These are phyloP conservation scores for Suhomyces panamericanus DNA, from an alignment of 1,139 yeast species.

Conservation along the genomic window DNA sequence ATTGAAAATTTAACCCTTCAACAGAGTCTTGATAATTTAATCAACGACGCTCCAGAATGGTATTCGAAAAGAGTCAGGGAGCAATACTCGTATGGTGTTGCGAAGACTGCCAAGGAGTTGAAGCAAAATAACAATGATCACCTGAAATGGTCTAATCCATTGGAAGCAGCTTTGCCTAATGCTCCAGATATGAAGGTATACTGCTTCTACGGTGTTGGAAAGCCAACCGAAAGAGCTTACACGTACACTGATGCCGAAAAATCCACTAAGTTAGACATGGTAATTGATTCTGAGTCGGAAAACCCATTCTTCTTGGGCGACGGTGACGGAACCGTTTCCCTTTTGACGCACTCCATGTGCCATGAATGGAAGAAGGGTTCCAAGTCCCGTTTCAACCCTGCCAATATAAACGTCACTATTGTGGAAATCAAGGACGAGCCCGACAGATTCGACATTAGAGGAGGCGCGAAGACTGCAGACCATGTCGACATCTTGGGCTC, in stretches of 20 bases:
- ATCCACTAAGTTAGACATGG: slow-evolving; percentile 55
- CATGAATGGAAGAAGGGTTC: slow-evolving; percentile 82
- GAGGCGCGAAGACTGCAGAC: slow-evolving; percentile 97
- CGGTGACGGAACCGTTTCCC: slow-evolving; percentile 94
- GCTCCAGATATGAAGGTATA: slow-evolving; percentile 91
- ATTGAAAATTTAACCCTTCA: slow-evolving; percentile 51
- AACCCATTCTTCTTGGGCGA: slow-evolving; percentile 78
- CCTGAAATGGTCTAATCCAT: slow-evolving; percentile 87
- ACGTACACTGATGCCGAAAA: slow-evolving; percentile 69
- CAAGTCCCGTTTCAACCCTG: slow-evolving; percentile 77
- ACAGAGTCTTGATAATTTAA: slow-evolving; percentile 64
- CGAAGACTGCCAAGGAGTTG: slow-evolving; percentile 60
- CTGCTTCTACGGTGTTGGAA: slow-evolving; percentile 94
- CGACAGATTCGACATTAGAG: slow-evolving; percentile 87
- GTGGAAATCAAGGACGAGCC: slow-evolving; percentile 95
- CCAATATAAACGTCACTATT: slow-evolving; percentile 63
- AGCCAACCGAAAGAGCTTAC: slow-evolving; percentile 92
- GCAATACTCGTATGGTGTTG: slow-evolving; percentile 79
- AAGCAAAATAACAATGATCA: slow-evolving; percentile 63
- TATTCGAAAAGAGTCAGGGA: slow-evolving; percentile 60
- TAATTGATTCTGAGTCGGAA: slow-evolving; percentile 60
- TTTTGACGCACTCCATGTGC: slow-evolving; percentile 73
- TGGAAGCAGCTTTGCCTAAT: slow-evolving; percentile 85
- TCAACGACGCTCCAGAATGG: slow-evolving; percentile 74
- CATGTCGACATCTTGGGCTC: slow-evolving; percentile 96